Base-by-base conservation (phyloP, 345 rosid species). In the Citrus inodora region DNA sequence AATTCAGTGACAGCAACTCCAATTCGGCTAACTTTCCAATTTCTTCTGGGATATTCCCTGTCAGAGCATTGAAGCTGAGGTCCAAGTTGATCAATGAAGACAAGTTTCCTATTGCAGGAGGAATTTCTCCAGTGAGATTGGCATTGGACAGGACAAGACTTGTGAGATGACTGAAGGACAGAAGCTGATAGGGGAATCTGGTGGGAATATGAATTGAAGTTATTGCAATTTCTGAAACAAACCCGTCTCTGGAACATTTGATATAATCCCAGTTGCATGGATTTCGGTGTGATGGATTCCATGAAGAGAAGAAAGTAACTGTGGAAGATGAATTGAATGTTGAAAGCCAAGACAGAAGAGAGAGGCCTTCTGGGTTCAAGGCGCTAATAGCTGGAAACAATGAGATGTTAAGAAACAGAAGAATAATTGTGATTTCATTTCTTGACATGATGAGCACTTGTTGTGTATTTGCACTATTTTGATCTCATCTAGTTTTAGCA, bases 321-420 rank as follows among this genome's bases (percentile, higher is more conserved):
- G 95, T 83, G 14, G 83, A 73, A 14, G 92, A 85, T 71, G 90
- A 85, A 79, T 86, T 82, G 80, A 88, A 87, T 27, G 88, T 80
- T 53, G 93, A 82, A 76, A 92, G 90, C 96, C 95, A 92, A 80
- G 95, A 90, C 74, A 88, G 90, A 3, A 92, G 86, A 46, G 89
- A 86, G 46, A 73, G 84, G n/a, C 93, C 96, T 88, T 92, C 96
- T 68, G 86, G 89, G 81, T 90, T 92, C 87, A 90, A 72, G 24
- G 89, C 86, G 68, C 86, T 83, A 59, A 79, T 78, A 74, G 89
- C 70, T 46, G 90, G 85, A 77, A 86, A 80, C 62, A 87, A 78
- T 67, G 81, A 81, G 79, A 89, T 67, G 64, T 80, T 83, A 51
- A 89, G 83, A 27, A 88, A 76, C 83, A 91, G 77, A 81, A 89